Evolutionary conservation across 2,329 filamentous ascomycete genomes (phyloP).

Genomic region (Pseudogymnoascus destructans): DNA sequence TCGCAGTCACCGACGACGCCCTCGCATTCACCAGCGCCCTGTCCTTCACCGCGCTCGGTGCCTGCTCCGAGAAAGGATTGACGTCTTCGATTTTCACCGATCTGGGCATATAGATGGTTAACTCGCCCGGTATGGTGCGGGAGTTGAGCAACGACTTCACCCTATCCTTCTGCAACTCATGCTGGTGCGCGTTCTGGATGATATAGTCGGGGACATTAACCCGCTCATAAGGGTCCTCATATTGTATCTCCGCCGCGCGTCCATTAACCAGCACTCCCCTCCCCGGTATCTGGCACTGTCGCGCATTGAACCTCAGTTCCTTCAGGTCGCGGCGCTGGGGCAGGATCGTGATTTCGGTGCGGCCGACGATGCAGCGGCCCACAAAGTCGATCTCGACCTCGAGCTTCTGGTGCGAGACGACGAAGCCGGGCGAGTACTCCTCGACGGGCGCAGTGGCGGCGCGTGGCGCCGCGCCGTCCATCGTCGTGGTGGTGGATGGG

Average conservation of each 20-base stretch:
- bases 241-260: slow-evolving; percentile 23
- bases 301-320: slow-evolving; percentile 46
- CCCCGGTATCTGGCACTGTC: slow-evolving; percentile 46
- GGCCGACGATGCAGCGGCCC: slow-evolving; percentile 60
- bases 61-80: slow-evolving; percentile 37
- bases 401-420: slow-evolving; percentile 72
- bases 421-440: slow-evolving; percentile 24
- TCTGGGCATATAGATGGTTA: slow-evolving; percentile 46
- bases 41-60: slow-evolving; percentile 32
- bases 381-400: slow-evolving; percentile 82
- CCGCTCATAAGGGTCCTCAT: slow-evolving; percentile 52
- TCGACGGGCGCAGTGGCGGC: slow-evolving; percentile 8
- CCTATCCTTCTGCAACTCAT: slow-evolving; percentile 59
- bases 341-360: slow-evolving; percentile 63
- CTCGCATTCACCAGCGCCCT: slow-evolving; percentile 28
- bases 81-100: slow-evolving; percentile 49
- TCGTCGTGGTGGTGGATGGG: not conserved
- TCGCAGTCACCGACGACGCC: not conserved
- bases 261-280: slow-evolving; percentile 38
- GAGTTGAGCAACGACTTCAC: slow-evolving; percentile 31
- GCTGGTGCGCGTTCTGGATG: slow-evolving; percentile 57
- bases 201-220: slow-evolving; percentile 47
- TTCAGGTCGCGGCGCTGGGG: slow-evolving; percentile 43
- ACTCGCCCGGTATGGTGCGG: slow-evolving; percentile 37
- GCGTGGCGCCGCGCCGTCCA: slow-evolving; percentile 3